Conservation (phyloP, 257 asterid genomes). For the Apocynum venetum region DNA sequence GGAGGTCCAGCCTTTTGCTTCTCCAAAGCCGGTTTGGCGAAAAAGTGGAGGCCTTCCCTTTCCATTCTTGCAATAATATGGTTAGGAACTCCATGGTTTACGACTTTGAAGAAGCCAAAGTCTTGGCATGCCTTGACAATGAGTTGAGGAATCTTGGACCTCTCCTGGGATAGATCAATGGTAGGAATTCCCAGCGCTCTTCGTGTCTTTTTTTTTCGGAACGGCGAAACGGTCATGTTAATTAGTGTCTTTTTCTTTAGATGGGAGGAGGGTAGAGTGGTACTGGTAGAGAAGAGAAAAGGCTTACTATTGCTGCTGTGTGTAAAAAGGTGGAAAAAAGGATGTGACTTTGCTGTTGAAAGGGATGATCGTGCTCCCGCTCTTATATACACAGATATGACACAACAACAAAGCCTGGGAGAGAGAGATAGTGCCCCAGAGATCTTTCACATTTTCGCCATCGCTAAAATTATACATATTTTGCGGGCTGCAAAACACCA, state of each 20-base stretch:
- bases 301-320: not conserved
- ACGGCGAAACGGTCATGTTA: slow-evolving; percentile 37
- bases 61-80: slow-evolving; percentile 44
- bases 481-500: too few species aligned
- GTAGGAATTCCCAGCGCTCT: slow-evolving; percentile 39
- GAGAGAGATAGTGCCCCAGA: not conserved
- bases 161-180: slow-evolving; percentile 43
- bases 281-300: not conserved
- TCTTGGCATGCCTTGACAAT: slow-evolving; percentile 58
- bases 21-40: slow-evolving; percentile 40
- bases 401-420: not conserved
- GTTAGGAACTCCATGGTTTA: slow-evolving; percentile 53
- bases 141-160: slow-evolving; percentile 27
- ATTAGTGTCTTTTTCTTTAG: too few species aligned
- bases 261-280: not conserved
- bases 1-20: slow-evolving; percentile 54
- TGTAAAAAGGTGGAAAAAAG: not conserved
- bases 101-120: slow-evolving; percentile 58
- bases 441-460: not conserved
- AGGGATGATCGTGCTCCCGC: not conserved
- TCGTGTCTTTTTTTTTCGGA: slow-evolving; percentile 30
- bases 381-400: not conserved
- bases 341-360: not conserved
- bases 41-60: slow-evolving; percentile 39
- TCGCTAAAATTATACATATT: too few species aligned